Conservation (phyloP, 108 stramenopile species). For the Pseudonitzschia pungens region DNA sequence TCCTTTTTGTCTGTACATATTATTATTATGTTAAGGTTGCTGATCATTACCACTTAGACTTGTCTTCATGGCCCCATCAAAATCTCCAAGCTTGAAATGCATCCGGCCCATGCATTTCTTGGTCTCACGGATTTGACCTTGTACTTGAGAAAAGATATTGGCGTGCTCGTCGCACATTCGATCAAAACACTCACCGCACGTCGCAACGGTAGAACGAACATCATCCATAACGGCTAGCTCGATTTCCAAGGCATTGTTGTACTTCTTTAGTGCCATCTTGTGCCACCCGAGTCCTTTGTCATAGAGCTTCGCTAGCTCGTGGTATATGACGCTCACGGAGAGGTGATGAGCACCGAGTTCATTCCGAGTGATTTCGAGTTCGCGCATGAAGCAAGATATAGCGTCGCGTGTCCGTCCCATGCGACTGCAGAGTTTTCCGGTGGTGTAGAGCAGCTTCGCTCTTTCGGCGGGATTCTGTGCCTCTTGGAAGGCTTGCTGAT, state of each 20-base stretch:
- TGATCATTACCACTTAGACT: background rate
- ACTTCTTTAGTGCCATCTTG: conserved; percentile 28
- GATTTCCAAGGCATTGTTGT: conserved; percentile 37
- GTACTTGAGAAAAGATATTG: conserved; percentile 14
- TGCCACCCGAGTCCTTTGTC: conserved; percentile 28
- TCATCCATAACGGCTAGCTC: conserved; percentile 35
- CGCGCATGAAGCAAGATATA: conserved; percentile 35
- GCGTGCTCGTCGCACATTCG: conserved; percentile 31
- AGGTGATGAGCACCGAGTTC: conserved; percentile 32
- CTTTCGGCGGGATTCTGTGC: conserved; percentile 29
- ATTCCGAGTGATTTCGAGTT: conserved; percentile 33
- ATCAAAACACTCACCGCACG: conserved; percentile 14
- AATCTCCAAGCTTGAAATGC: conserved; percentile 45
- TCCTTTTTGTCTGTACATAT: background rate
- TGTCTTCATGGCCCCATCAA: conserved; percentile 35
- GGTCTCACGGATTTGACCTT: conserved; percentile 37
- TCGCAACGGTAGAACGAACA: conserved; percentile 4
- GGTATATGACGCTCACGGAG: conserved; percentile 30
- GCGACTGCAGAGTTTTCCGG: conserved; percentile 31
- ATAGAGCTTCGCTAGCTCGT: conserved; percentile 36
- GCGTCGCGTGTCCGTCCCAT: conserved; percentile 21
- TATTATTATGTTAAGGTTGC: background rate
- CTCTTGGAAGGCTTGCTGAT: conserved; percentile 32
- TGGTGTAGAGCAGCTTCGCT: conserved; percentile 36
- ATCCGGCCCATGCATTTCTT: conserved; percentile 34